phyloP scores from a whole-genome alignment of 2,329 filamentous ascomycete genomes.

The Onygena corvina region DNA sequence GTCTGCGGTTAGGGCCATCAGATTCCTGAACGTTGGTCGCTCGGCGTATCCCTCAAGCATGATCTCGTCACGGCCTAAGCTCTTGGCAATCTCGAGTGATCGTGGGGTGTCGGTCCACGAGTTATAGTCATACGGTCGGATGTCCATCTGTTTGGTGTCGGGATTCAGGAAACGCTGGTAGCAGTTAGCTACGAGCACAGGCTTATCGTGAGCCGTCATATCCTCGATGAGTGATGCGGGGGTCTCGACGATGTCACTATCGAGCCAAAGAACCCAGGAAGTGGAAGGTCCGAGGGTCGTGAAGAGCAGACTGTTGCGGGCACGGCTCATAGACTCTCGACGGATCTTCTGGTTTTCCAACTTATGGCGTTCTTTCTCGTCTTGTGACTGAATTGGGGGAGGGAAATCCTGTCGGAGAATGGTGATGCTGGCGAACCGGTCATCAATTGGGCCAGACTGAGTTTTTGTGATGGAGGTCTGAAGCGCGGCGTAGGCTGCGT shows the following conservation, averaged over 20 bases:
- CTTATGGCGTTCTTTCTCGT: conserved; percentile 82
- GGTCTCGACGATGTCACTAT: conserved; percentile 82
- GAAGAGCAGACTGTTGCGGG: conserved; percentile 87
- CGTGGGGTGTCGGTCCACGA: conserved; percentile 86
- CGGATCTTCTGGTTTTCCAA: conserved; percentile 78
- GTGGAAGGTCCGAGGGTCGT: conserved; percentile 83
- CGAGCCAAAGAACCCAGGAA: conserved; percentile 94
- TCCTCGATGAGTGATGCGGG: conserved; percentile 80
- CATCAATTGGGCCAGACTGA: conserved; percentile 66
- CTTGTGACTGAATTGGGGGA: conserved; percentile 63
- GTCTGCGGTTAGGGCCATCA: conserved; percentile 76
- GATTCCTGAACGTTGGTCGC: conserved; percentile 76
- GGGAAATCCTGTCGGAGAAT: conserved; percentile 95
- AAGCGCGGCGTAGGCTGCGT: conserved; percentile 67
- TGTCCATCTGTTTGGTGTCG: conserved; percentile 55
- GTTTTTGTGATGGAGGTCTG: conserved; percentile 77
- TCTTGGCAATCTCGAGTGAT: conserved; percentile 60
- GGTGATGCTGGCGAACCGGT: conserved; percentile 82
- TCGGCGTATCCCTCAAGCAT: conserved; percentile 86
- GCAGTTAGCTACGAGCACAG: conserved; percentile 91
- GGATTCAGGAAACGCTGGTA: conserved; percentile 76
- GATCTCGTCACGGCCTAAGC: conserved; percentile 85
- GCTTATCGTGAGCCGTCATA: conserved; percentile 71
- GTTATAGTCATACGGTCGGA: conserved; percentile 92
- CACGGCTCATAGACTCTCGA: conserved; percentile 80